These are phyloP conservation scores for Lepidium sativum DNA, from an alignment of 345 rosid genomes.

Conservation along the genomic window DNA sequence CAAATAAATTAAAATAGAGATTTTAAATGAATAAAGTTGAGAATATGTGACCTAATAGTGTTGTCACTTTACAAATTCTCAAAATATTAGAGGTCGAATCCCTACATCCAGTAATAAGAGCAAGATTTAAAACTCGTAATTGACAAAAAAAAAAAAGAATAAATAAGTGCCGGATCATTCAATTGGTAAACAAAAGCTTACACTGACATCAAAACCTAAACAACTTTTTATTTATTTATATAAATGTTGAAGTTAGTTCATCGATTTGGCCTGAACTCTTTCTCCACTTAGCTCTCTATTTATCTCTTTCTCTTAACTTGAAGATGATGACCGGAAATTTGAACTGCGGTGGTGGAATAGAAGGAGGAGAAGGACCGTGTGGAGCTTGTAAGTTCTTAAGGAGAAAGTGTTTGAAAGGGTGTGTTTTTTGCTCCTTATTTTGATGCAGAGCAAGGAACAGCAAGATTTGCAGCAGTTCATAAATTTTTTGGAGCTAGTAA, in stretches of 20 bases:
- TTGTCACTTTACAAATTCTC: too few relatives aligned
- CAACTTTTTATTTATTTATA: slow-evolving; percentile 16
- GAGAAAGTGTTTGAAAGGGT: slow-evolving; percentile 68
- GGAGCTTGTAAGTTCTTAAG: slow-evolving; percentile 90
- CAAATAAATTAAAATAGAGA: too few relatives aligned
- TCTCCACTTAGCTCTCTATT: background rate
- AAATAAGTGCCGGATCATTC: slow-evolving; percentile 20
- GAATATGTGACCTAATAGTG: too few relatives aligned
- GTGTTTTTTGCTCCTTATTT: slow-evolving; percentile 87
- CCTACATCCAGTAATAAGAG: slow-evolving; percentile 24
- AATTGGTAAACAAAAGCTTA: slow-evolving; percentile 16
- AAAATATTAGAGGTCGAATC: slow-evolving; percentile 7
- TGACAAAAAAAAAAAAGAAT: too few relatives aligned
- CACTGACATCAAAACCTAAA: slow-evolving; percentile 15
- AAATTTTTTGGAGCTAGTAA: slow-evolving; percentile 92
- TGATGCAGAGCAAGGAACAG: slow-evolving; percentile 74
- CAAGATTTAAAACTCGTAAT: too few relatives aligned
- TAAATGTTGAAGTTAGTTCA: background rate
- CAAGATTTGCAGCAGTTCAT: slow-evolving; percentile 83
- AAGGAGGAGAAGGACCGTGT: slow-evolving; percentile 65
- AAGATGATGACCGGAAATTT: slow-evolving; percentile 30
- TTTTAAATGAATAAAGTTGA: too few relatives aligned
- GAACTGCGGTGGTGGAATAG: slow-evolving; percentile 27
- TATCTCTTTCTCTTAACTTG: background rate
- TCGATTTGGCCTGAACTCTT: background rate